Conservation (phyloP, 768 basidiomycete genomes). For the Baorangia bicolor region DNA sequence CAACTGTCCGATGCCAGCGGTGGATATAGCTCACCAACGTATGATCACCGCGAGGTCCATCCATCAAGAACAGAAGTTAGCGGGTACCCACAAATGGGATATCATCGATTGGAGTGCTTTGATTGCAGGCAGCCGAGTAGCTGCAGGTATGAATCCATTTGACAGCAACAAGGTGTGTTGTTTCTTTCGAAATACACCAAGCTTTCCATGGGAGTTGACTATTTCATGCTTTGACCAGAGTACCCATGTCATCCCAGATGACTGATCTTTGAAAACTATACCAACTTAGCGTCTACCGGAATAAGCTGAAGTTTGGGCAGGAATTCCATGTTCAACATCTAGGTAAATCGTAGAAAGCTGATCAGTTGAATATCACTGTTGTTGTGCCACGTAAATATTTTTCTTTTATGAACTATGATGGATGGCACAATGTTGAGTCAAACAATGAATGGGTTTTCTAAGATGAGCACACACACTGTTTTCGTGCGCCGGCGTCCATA, state of each 20-base stretch:
- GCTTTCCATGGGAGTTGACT: neutral
- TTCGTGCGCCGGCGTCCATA: too few relatives aligned
- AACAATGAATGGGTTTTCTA: too few relatives aligned
- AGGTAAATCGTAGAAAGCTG: too few relatives aligned
- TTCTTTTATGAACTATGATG: too few relatives aligned
- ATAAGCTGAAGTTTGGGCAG: too few relatives aligned
- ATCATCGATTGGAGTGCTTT: conserved; percentile 81
- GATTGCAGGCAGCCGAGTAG: conserved; percentile 72
- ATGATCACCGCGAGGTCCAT: conserved; percentile 76
- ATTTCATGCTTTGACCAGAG: conserved; percentile 3
- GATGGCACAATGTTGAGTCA: neutral
- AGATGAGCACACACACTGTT: too few relatives aligned
- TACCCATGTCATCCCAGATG: conserved; percentile 22
- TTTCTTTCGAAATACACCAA: neutral
- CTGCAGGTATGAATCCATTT: conserved; percentile 62
- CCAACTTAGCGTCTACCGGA: neutral
- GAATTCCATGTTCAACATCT: too few relatives aligned
- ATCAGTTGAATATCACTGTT: neutral
- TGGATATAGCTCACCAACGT: conserved; percentile 74
- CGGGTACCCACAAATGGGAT: conserved; percentile 50
- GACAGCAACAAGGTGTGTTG: conserved; percentile 42
- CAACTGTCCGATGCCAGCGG: conserved; percentile 66
- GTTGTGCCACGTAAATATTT: neutral
- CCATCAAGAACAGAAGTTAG: conserved; percentile 46
- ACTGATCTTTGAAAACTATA: conserved; percentile 7